Base-by-base conservation (phyloP, 345 rosid species). In the Arabis alpina region DNA sequence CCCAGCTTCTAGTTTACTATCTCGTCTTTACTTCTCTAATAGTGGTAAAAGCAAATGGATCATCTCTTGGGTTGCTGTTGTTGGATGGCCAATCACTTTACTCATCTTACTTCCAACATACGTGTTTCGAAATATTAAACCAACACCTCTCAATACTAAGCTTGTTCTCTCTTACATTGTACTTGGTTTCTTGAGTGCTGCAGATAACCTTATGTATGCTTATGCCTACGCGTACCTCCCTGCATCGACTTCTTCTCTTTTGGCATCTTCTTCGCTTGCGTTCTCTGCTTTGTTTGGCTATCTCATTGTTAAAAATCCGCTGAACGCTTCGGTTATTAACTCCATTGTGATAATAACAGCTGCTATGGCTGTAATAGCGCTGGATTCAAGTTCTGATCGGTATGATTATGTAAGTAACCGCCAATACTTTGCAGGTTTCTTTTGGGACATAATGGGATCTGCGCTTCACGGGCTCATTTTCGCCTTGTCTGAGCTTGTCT, bases 21-120 rank as follows among this genome's bases (percentile, higher is more conserved):
- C 96, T 7, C 89, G 97, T 16, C 80, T 90, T 72, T 93, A 93
- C 68, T 88, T 62, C 73, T 62, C 85, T 4, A 83, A 93, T 41
- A 93, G 96, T 0, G 98, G 96, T 34, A 66, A 75, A 53, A 93
- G 98, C 87, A 90, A 93, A 68, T 93, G 96, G 98, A 82, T 90
- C 79, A 90, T 93, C 69, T 90, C 97, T 8, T 90, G 96, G 98
- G 88, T 81, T 8, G 84, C 96, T 0, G 96, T 88, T 3, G 94
- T 86, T 8, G 98, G 94, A 3, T 90, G 97, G 96, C 96, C 96
- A 60, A 52, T 90, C 62, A 83, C 89, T 64, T 85, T 77, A 75
- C 47, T 87, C 2, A 80, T 90, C 37, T 54, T 90, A 36, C 23
- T 88, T 45, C 91, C 88, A 0, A 78, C 85, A 3, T 90, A 84